Percentiles rank a stretch among this genome's conserved stretches.
Conservation (phyloP, 148 eudicot species). For the Euryodendron excelsum region DNA sequence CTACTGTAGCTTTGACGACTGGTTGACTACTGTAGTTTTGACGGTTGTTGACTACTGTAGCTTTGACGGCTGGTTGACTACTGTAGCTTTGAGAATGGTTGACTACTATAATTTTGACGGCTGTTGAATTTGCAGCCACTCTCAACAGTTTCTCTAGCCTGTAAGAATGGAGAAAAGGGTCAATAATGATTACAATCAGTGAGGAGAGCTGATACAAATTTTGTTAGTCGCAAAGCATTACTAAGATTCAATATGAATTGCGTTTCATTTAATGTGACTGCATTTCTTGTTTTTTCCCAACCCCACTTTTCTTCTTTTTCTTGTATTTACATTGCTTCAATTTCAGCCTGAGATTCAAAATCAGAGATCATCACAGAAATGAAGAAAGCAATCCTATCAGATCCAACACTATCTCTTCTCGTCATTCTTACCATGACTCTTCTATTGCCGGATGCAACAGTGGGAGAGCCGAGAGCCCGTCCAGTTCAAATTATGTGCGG, state of each 20-base stretch:
- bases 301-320: neutral
- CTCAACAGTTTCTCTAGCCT: neutral
- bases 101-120: too few species aligned
- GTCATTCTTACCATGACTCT: constrained; percentile 7
- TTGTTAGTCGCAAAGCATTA: too few species aligned
- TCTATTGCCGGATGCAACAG: neutral
- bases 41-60: too few species aligned
- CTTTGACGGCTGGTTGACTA: too few species aligned
- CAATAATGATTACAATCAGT: neutral
- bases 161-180: neutral
- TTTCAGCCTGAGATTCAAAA: neutral
- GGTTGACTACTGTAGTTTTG: too few species aligned
- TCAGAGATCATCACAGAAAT: neutral
- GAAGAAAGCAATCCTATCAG: constrained; percentile 15
- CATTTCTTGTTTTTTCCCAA: neutral
- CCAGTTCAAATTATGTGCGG: constrained; percentile 24
- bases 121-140: too few species aligned
- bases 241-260: too few species aligned
- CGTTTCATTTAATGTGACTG: neutral
- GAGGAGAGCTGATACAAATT: too few species aligned
- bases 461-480: constrained; percentile 28
- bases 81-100: too few species aligned
- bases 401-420: neutral
- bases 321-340: neutral
- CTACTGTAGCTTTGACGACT: too few species aligned